Evolutionary conservation across 2,329 filamentous ascomycete species (phyloP), one percentile per base, ranked within the genome.

Genomic region (Aspergillus sp.): DNA sequence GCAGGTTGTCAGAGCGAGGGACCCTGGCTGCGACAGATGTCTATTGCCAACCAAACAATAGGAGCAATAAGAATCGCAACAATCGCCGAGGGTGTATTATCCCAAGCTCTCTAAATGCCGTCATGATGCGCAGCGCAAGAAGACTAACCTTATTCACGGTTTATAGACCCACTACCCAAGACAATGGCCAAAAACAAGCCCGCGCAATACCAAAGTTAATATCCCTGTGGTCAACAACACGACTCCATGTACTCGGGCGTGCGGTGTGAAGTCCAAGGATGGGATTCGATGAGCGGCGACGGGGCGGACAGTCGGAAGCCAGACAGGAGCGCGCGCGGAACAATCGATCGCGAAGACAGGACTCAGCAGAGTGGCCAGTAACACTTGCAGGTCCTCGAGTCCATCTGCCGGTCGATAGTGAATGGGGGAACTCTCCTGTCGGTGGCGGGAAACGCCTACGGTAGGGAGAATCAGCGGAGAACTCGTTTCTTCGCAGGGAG

Each of bases 381-480:
- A 32, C 52, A 31, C 24, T 10, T 32, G 24, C 22, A 26, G 39
- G 18, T 47, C 9, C n/a, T 61, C 24, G 16, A 22, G 54, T 42
- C 57, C 59, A 63, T 65, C 24, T 54, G 56, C 29, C 53, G 56
- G 50, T 55, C 29, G 52, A 29, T 46, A 47, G 49, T 61, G 56
- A 58, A 61, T 58, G 56, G 56, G 49, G 42, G 20, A 18, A 47
- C 36, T 58, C 59, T 60, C 56, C 55, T 57, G 55, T 58, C 58
- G 55, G 59, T 50, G 57, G 56, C 60, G 53, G 57, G 57, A 52
- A 39, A 58, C 45, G 22, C 54, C 47, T 54, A 63, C 52, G 58
- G 57, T 54, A 65, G 63, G 63, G 59, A 66, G 63, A 60, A 57
- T 64, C 60, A 66, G 63, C 60, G 60, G 58, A 60, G 53, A 46